A percentile compares a stretch with the other conserved stretches of the same genome.
Evolutionary conservation across 176 grass and related monocot genomes (phyloP).

Genomic region (Typha latifolia): DNA sequence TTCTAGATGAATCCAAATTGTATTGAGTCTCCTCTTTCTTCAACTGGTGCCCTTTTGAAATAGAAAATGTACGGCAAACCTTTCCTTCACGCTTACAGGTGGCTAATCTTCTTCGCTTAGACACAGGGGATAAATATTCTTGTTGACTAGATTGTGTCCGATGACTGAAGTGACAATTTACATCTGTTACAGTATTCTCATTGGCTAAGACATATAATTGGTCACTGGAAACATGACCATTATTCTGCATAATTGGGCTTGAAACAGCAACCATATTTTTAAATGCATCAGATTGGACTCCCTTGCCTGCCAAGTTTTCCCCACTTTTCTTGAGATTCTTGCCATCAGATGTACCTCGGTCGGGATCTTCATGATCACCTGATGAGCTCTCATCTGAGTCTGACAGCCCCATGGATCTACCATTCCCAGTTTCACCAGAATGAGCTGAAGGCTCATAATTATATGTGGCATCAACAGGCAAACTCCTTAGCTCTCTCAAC

Average conservation of each 20-base stretch:
- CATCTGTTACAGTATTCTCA: conserved; percentile 34
- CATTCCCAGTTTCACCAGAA: conserved; percentile 37
- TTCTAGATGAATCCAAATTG: conserved; percentile 24
- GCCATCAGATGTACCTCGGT: conserved; percentile 15
- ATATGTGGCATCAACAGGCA: conserved; percentile 43
- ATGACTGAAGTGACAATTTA: conserved; percentile 35
- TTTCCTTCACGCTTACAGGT: conserved; percentile 42
- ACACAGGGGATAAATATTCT: conserved; percentile 36
- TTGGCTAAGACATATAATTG: conserved; percentile 17
- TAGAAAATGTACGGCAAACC: conserved; percentile 16
- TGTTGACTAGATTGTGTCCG: conserved; percentile 37
- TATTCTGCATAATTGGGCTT: conserved; percentile 12
- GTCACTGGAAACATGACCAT: conserved; percentile 39
- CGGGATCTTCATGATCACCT: conserved; percentile 23
- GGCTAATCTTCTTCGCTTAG: conserved; percentile 54
- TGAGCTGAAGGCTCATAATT: conserved; percentile 31
- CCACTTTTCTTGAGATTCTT: conserved; percentile 20
- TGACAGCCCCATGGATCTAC: conserved; percentile 35
- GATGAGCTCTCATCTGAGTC: conserved; percentile 39
- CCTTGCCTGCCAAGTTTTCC: conserved; percentile 16
- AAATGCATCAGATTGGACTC: conserved; percentile 25
- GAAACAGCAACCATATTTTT: conserved; percentile 24
- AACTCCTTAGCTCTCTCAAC: conserved; percentile 64
- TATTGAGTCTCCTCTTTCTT: conserved; percentile 26
- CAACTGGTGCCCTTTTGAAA: conserved; percentile 28